phyloP scores from a whole-genome alignment of 768 basidiomycete genomes.

The Boletus sensibilis region DNA sequence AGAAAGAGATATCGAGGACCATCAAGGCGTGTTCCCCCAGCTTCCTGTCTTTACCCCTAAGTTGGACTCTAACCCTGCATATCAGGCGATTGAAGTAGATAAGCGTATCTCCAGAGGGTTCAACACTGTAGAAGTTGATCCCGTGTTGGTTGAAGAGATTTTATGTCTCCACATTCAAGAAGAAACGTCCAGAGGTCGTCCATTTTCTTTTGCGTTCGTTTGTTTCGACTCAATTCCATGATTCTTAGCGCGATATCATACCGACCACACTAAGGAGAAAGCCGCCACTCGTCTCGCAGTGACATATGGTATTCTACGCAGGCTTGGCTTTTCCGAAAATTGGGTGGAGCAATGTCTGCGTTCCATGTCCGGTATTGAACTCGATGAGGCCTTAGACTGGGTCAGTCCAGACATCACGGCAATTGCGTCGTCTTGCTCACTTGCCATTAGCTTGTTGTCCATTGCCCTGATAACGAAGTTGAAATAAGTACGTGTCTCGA shows the following conservation, averaged over 20 bases:
- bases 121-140: constrained; percentile 61
- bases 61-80: background rate
- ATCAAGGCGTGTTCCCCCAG: constrained; percentile 54
- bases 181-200: constrained; percentile 30
- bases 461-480: constrained; percentile 63
- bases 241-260: constrained; percentile 6
- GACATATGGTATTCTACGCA: constrained; percentile 76
- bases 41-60: background rate
- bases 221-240: background rate
- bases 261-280: constrained; percentile 71
- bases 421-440: constrained; percentile 7
- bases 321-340: constrained; percentile 71
- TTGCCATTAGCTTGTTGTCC: constrained; percentile 54
- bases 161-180: constrained; percentile 49
- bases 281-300: constrained; percentile 66
- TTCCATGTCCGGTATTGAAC: constrained; percentile 59
- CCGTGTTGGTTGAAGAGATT: constrained; percentile 55
- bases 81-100: constrained; percentile 74
- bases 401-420: constrained; percentile 41
- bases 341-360: constrained; percentile 71
- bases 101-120: constrained; percentile 67
- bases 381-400: constrained; percentile 94
- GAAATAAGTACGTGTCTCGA: constrained; percentile 30
- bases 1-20: constrained; percentile 74
- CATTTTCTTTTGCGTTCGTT: background rate